Evolutionary conservation across 2,329 filamentous ascomycete species (phyloP).

Genomic region (Septoria petroselini): DNA sequence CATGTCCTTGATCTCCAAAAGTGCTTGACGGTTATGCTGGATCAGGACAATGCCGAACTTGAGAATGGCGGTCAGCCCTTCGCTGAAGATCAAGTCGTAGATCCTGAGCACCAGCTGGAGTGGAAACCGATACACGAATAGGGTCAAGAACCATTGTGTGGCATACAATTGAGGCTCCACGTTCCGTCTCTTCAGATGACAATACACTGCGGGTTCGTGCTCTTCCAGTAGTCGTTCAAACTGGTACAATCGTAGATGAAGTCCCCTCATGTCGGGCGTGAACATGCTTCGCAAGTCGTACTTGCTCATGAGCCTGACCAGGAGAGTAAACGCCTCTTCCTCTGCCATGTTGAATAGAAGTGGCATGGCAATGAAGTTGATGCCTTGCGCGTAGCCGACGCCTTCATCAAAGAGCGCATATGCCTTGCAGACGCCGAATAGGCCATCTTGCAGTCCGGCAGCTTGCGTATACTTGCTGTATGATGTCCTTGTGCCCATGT

Average conservation of each 20-base stretch:
- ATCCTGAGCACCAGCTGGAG: constrained; percentile 93
- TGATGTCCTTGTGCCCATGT: constrained; percentile 87
- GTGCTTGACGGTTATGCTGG: constrained; percentile 79
- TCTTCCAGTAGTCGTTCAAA: constrained; percentile 95
- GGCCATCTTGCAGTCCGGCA: constrained; percentile 83
- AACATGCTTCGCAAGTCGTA: constrained; percentile 92
- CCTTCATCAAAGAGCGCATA: constrained; percentile 93
- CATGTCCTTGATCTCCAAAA: constrained; percentile 90
- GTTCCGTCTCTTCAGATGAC: constrained; percentile 81
- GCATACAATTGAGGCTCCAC: constrained; percentile 92
- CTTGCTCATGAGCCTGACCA: constrained; percentile 94
- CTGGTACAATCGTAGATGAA: constrained; percentile 90
- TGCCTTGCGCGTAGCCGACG: constrained; percentile 95
- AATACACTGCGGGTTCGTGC: constrained; percentile 88
- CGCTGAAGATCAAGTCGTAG: constrained; percentile 90
- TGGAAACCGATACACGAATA: constrained; percentile 98
- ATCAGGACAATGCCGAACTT: constrained; percentile 94
- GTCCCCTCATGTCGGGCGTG: constrained; percentile 89
- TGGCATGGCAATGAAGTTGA: constrained; percentile 98
- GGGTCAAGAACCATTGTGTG: constrained; percentile 96
- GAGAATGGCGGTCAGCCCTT: constrained; percentile 82
- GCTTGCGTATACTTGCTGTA: constrained; percentile 95
- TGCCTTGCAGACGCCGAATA: constrained; percentile 95
- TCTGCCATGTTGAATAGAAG: constrained; percentile 97
- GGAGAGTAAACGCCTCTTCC: constrained; percentile 90